Conservation (phyloP, 2,329 filamentous ascomycete species). For the Zasmidium angulare region DNA sequence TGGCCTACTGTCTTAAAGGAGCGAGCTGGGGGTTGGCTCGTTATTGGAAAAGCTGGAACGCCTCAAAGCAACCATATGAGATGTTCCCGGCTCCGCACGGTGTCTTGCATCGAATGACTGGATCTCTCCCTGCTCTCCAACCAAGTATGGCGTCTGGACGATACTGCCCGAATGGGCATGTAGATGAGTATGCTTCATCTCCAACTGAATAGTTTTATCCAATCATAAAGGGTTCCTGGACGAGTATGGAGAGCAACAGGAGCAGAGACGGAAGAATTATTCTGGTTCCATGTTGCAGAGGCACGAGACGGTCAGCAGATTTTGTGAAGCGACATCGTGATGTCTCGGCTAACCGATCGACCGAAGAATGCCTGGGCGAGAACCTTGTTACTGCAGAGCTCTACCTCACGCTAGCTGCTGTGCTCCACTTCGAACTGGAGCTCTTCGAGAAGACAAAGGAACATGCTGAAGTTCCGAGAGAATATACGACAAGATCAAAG, state of each 20-base stretch:
- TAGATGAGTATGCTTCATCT: neutral
- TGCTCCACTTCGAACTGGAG: neutral
- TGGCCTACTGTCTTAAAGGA: no score
- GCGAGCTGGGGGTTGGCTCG: no score
- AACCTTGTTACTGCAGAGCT: neutral
- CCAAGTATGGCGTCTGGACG: neutral
- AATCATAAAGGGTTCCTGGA: slow-evolving; percentile 16
- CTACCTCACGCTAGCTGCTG: neutral
- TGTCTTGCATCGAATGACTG: slow-evolving; percentile 5
- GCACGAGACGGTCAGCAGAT: neutral
- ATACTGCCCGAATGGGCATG: neutral
- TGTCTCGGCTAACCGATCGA: neutral
- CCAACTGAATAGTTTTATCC: slow-evolving; percentile 12
- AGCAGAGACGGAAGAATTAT: neutral
- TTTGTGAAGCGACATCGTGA: neutral
- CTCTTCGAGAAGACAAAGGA: neutral
- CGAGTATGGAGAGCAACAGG: no score
- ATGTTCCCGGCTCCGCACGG: slow-evolving; percentile 22
- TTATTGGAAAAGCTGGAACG: slow-evolving; percentile 24
- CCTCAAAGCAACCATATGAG: slow-evolving; percentile 18
- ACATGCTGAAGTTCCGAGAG: neutral
- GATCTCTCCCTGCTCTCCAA: neutral
- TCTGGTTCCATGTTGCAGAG: neutral
- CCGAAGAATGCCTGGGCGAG: neutral
- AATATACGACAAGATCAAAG: neutral